Base-by-base conservation (phyloP, 2,329 filamentous ascomycete species). In the Davidsoniella virescens region DNA sequence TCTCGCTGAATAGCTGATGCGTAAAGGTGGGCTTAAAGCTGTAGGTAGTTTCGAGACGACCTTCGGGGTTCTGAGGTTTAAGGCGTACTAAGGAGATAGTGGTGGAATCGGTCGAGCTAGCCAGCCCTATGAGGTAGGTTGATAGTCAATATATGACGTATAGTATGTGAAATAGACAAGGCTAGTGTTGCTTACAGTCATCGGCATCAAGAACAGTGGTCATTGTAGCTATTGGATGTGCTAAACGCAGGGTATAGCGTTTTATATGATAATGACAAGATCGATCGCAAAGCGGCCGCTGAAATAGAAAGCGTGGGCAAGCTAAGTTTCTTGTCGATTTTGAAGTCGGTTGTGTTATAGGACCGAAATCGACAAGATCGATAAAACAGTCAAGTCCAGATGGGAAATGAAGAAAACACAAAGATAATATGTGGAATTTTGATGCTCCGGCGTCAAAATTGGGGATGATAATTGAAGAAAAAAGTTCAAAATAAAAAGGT, bases 1-100 rank as follows among this genome's bases (percentile, higher is more conserved):
- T 82, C n/a, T 96, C 83, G 59, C 87, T 87, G 58, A 96, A 95
- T 55, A 98, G 83, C 1, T 86, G 71, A 64, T 96, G 94, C 16
- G 90, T 95, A 63, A 88, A 93, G 60, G 77, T 76, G 0, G 92
- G 93, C 54, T 85, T 73, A 64, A 98, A 96, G 25, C 76, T 74
- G 23, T 75, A 72, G 57, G 82, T 67, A 23, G 29, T 72, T 75
- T 51, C 44, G 58, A 75, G 36, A 33, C 23, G 47, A 8, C 39
- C 47, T 33, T 37, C 76, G 46, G 74, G 60, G 55, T 70, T 69
- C 6, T 65, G 64, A 16, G 68, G 63, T 5, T 68, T 64, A 9
- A 74, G 69, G 39, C 68, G 67, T 16, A 76, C 66, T 36, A 84
- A 70, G 48, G 74, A 76, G 58, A 87, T 71, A 49, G 67, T 69